Evolutionary conservation across 2,329 filamentous ascomycete genomes (phyloP).

Genomic region (Hypoxylon sp.): DNA sequence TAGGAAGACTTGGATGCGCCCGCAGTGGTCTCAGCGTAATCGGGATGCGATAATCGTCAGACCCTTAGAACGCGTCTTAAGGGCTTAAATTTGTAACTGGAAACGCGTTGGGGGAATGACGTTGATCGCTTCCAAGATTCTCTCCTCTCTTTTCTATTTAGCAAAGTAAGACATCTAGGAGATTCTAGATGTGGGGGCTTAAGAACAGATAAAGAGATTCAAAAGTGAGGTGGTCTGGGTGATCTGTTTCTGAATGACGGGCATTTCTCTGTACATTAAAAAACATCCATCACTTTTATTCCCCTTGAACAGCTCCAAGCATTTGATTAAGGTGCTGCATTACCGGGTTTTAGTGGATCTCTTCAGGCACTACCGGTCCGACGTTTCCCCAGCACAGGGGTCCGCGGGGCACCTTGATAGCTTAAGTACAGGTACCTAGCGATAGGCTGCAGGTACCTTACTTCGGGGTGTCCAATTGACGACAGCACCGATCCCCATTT

Average conservation of each 20-base stretch:
- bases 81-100: slow-evolving; percentile 16
- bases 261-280: slow-evolving; percentile 32
- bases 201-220: slow-evolving; percentile 22
- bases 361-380: slow-evolving; percentile 42
- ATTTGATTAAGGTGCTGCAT: slow-evolving; percentile 36
- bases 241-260: slow-evolving; percentile 20
- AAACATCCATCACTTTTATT: slow-evolving; percentile 32
- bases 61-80: slow-evolving; percentile 44
- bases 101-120: slow-evolving; percentile 44
- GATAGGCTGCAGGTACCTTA: slow-evolving; percentile 12
- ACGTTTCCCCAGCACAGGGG: slow-evolving; percentile 48
- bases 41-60: slow-evolving; percentile 34
- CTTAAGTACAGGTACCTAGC: slow-evolving; percentile 21
- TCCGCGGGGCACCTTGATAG: slow-evolving; percentile 15
- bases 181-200: slow-evolving; percentile 16
- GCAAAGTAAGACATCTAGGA: slow-evolving; percentile 15
- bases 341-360: slow-evolving; percentile 40
- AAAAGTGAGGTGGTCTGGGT: slow-evolving; percentile 19
- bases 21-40: slow-evolving; percentile 10
- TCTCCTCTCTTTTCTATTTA: slow-evolving; percentile 19
- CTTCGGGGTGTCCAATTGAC: slow-evolving; percentile 14
- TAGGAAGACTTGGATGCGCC: slow-evolving; percentile 23
- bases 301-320: slow-evolving; percentile 41
- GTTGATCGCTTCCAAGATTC: slow-evolving; percentile 26
- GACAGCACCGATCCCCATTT: slow-evolving; percentile 19